Base-by-base conservation (phyloP, 192 early-diverging fungal species). In the Glomus cerebriforme region DNA sequence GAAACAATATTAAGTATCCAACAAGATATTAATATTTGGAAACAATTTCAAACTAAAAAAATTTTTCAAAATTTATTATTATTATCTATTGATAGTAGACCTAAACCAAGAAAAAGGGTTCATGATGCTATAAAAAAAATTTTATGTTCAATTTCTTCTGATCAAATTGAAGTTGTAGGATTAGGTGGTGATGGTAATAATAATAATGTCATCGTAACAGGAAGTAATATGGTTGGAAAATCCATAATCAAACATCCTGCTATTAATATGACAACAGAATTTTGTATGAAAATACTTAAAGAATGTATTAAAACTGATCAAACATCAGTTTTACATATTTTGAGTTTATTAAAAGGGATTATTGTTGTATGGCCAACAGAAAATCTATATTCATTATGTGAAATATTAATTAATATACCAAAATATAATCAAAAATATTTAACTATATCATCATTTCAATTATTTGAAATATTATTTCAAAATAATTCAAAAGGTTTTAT, bases 81-180 rank as follows among this genome's bases (percentile, higher is more conserved):
- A 49, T 90, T 96, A 65, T 88, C 93, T 32, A 85, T 93, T 7
- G 96, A 99, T 78, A 86, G 83, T 63, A 89, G 96, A 66, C 95
- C 97, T 39, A 97, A 88, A 82, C 85, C 88, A 54, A 91, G 97
- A 32, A 93, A 95, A 84, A 84, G 93, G 68, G 96, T 97, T 32
- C 94, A 94, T 77, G 95, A 98, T 68, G 93, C 93, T 13, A 90
- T 96, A 39, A 86, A 86, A 39, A 82, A 84, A 49, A 86, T 98
- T 59, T 83, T 97, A 34, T 82, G 84, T 3, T 78, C 95, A 94
- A 54, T 95, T 96, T 65, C 64, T 96, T 65, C 64, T 39, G 37
- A 39, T 39, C 37, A 39, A 8, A 6, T 39, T 39, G 9, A 39
- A 39, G 9, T n/a, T n/a, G n/a, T n/a, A n/a, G n/a, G n/a, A n/a